These are phyloP conservation scores for Pseudogymnoascus sp. DNA, from an alignment of 2,329 filamentous ascomycete species.

Conservation along the genomic window DNA sequence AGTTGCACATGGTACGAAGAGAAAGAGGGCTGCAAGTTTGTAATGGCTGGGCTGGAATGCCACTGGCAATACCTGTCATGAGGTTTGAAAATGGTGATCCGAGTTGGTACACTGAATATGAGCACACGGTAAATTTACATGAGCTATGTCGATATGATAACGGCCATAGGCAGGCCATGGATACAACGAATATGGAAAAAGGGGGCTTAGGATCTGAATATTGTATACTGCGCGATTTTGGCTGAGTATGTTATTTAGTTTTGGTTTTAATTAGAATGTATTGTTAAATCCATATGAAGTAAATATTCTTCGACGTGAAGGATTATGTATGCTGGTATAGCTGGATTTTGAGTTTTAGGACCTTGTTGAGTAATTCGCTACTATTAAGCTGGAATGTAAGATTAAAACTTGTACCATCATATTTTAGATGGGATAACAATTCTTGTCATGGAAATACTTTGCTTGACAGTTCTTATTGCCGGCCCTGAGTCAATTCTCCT, in stretches of 20 bases:
- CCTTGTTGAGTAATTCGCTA: not conserved
- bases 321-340: not conserved
- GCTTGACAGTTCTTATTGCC: not conserved
- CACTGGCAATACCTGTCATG: not conserved
- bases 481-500: not conserved
- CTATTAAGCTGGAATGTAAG: not conserved
- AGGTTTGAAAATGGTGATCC: not conserved
- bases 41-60: not conserved
- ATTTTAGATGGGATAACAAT: not conserved
- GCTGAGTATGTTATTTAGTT: not conserved
- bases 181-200: not conserved
- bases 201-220: not conserved
- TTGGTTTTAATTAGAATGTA: slow-evolving; percentile 2
- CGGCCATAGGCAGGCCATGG: not conserved
- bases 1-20: not conserved
- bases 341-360: not conserved
- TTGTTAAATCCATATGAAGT: not conserved
- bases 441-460: not conserved
- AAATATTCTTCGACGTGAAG: not conserved
- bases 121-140: not conserved
- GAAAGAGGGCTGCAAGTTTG: not conserved
- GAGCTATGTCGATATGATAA: slow-evolving; percentile 3
- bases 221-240: not conserved
- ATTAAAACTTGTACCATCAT: not conserved
- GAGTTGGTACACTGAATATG: not conserved